phyloP scores from a whole-genome alignment of 306 rosid species.

The Nissolia schottii region DNA sequence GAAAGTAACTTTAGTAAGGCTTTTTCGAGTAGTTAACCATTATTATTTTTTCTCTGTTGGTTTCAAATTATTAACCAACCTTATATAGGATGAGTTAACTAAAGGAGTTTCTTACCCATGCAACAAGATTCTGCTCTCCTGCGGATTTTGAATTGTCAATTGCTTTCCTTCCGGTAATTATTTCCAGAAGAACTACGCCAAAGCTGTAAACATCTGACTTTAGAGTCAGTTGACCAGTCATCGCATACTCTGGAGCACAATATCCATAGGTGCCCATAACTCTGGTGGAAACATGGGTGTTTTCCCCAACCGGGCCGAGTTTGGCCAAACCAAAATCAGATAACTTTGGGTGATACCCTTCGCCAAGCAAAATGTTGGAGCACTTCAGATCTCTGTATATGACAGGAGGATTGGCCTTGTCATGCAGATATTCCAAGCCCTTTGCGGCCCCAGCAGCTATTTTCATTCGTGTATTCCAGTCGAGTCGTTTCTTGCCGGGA shows the following conservation, averaged over 20 bases:
- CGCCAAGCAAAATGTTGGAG: slow-evolving; percentile 89
- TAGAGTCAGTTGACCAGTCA: slow-evolving; percentile 87
- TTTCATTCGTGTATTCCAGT: slow-evolving; percentile 93
- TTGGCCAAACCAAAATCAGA: slow-evolving; percentile 97
- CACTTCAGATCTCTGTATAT: slow-evolving; percentile 89
- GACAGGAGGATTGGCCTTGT: slow-evolving; percentile 93
- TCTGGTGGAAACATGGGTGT: slow-evolving; percentile 94
- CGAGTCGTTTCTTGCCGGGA: slow-evolving; percentile 64
- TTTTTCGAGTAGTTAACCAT: not conserved
- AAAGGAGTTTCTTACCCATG: slow-evolving; percentile 67
- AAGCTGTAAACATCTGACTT: slow-evolving; percentile 97
- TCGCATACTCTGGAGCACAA: slow-evolving; percentile 97
- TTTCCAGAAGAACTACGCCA: slow-evolving; percentile 93
- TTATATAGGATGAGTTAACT: not conserved
- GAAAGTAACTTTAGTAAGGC: not conserved
- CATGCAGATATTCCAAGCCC: slow-evolving; percentile 90
- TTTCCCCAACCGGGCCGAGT: slow-evolving; percentile 94
- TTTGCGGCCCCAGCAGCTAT: slow-evolving; percentile 93
- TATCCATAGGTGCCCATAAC: slow-evolving; percentile 98
- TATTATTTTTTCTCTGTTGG: not conserved
- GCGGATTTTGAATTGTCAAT: slow-evolving; percentile 72
- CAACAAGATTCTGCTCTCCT: slow-evolving; percentile 93
- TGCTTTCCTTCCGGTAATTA: slow-evolving; percentile 90
- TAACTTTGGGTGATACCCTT: slow-evolving; percentile 81
- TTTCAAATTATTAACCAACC: slow-evolving; percentile 9